Evolutionary conservation across 177 flowering plant species (phyloP), one percentile per base, ranked within the genome.

Genomic region (Vitis hybrid): DNA sequence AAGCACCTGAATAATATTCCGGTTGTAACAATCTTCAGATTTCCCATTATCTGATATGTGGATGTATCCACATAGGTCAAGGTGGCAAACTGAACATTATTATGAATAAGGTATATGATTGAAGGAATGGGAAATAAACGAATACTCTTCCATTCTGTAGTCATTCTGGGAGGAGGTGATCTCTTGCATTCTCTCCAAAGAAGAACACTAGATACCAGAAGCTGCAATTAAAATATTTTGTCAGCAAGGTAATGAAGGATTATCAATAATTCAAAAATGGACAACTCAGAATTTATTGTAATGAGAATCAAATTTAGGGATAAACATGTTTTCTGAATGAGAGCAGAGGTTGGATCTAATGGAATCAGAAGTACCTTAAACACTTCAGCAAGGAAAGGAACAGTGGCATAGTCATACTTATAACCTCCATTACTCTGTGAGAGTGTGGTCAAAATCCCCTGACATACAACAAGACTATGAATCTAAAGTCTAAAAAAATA

Each of bases 11-110:
- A 95, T 52, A 95, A 73, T 76, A 95, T 90, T 13, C 89, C 99
- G 60, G 97, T 95, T 1, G 99, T 90, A 38, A 95, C 91, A 74
- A 95, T 95, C 87, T 95, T 95, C 76, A 95, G 81, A 81, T 95
- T 95, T 4, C 98, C 98, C 99, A 95, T 91, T 64, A 93, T 93
- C 81, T 95, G 99, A 81, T 95, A 92, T 2, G 97, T 92, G 72
- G 97, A 92, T 58, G 97, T 89, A 74, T 92, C 97, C 76, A 92
- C 91, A 76, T 85, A 92, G 33, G 87, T 91, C 53, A 92, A 83
- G 20, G 97, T 92, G 60, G 94, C 95, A 77, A 92, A 92, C 61
- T 92, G 97, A 68, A 92, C 89, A 79, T 92, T 92, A 75, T 92
- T 92, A 76, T 92, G 97, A 62, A 89, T 76, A 17, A 92, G 78